phyloP scores from a whole-genome alignment of 768 basidiomycete species.

The Pholiota conissans region DNA sequence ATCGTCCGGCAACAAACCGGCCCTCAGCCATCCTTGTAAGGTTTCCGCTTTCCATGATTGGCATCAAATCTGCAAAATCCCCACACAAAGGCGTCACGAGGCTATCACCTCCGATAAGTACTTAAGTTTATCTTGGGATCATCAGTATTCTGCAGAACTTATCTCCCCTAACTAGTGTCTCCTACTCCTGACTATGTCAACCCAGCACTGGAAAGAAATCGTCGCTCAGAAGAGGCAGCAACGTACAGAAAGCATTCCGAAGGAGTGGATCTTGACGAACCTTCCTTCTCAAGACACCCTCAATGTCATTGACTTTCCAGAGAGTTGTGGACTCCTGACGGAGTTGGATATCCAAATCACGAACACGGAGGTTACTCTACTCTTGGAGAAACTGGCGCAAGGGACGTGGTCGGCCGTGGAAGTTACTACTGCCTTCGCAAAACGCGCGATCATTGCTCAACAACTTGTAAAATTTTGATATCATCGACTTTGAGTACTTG shows the following conservation, averaged over 20 bases:
- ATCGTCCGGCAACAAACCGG: not conserved
- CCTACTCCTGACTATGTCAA: not conserved
- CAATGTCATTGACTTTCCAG: conserved; percentile 57
- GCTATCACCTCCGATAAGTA: not conserved
- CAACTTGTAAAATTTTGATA: conserved; percentile 52
- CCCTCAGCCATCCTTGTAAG: not conserved
- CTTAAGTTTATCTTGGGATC: not conserved
- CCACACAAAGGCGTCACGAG: not conserved
- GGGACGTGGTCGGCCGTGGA: conserved; percentile 63
- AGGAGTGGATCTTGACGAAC: conserved; percentile 57
- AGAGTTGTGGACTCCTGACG: conserved; percentile 56
- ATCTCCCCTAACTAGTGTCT: not conserved
- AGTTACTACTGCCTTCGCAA: conserved; percentile 73
- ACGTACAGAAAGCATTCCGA: conserved; percentile 59
- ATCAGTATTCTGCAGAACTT: not conserved
- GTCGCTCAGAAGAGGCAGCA: conserved; percentile 52
- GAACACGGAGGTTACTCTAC: conserved; percentile 36
- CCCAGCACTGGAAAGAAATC: conserved; percentile 47
- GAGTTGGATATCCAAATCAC: conserved; percentile 50
- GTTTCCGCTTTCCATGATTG: not conserved
- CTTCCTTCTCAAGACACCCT: conserved; percentile 46
- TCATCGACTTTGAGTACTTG: not conserved
- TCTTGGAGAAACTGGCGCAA: conserved; percentile 54
- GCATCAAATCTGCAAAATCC: not conserved
- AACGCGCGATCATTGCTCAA: conserved; percentile 78